Evolutionary conservation across 2,329 filamentous ascomycete genomes (phyloP), one percentile per base, ranked within the genome.

Genomic region (Bipolaris oryzae): DNA sequence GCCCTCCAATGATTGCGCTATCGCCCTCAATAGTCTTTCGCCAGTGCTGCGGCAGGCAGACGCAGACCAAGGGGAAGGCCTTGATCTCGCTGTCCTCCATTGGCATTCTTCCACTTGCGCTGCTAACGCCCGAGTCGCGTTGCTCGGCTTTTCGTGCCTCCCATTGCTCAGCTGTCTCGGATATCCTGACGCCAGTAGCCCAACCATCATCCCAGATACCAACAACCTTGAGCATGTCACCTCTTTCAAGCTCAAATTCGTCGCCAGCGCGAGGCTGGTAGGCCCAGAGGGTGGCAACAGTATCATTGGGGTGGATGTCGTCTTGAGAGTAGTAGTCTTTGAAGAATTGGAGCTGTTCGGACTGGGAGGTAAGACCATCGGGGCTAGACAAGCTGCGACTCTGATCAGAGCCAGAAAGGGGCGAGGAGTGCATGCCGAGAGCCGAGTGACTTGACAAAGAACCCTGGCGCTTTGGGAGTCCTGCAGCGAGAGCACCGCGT

Each of bases 131-230:
- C 69, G 94, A 98, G 77, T 99, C 95, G 60, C 95, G 87, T 72
- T 96, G 92, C 33, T 87, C 81, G 69, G 90, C 88, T 68, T 87
- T 85, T 62, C 89, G 85, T 41, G 85, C 84, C 67, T 96, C 91
- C 87, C 92, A 97, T 62, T 97, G 91, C 59, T 98, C 94, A 2
- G 92, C 92, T 53, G 87, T 85, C 68, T 96, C 91, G 51, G 89
- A 84, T 53, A 96, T 80, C 72, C 96, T 84, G 53, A 97, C 85
- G 68, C 95, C 95, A 1, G 95, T 99, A 10, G 95, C 95, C 95
- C 95, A 99, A 44, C 95, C 95, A 74, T 99, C 95, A 71, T 99
- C 95, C 95, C 95, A 99, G 65, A 99, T 99, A 60, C 95, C 95
- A 31, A 98, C 89, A 13, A 99, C 89, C 79, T 97, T 98, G 71